Base-by-base conservation (phyloP, 1,284 basidiomycete species). In the Tilletia walkeri region DNA sequence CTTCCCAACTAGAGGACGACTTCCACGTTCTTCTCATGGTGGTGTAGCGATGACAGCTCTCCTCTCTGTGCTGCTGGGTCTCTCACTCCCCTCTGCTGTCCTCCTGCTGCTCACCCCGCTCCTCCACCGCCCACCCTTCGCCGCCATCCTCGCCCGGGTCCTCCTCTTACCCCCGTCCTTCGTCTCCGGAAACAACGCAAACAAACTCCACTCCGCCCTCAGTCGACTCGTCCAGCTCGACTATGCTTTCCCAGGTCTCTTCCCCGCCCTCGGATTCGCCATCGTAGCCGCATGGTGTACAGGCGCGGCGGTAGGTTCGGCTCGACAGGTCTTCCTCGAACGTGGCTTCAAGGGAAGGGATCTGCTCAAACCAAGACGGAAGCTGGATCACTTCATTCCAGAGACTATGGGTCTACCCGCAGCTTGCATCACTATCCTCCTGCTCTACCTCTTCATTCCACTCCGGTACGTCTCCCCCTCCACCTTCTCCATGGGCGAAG, bases 351-450 rank as follows among this genome's bases (percentile, higher is more conserved):
- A 73, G 30, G 82, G 82, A 16, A 53, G 74, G 20, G 82, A 83
- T 54, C 65, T 83, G 67, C 76, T 83, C 47, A 83, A 83, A 69
- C 65, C 69, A 30, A 67, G 65, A 12, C 24, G 50, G 2, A 65
- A 24, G 1, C 65, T 71, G 3, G 65, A 66, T 18, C 68, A 50
- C 0, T 48, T 49, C 79, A 97, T 95, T 79, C 95, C 96, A 47
- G 96, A 99, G 86, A 93, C 92, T 73, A 88, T 92, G 72, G 95
- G 96, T 1, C 88, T 98, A 54, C 91, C 96, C 59, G 92, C 91
- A 76, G 94, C 95, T 0, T 89, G 90, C 1, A 88, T 95, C 69
- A 98, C 98, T 84, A 91, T 98, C 72, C 87, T 93, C 16, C 84
- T 91, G 49, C 86, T 97, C 77, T 78, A 84, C 72, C 47, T 84